These are phyloP conservation scores for Stylonectria norvegica DNA, from an alignment of 2,329 filamentous ascomycete genomes.

Conservation along the genomic window DNA sequence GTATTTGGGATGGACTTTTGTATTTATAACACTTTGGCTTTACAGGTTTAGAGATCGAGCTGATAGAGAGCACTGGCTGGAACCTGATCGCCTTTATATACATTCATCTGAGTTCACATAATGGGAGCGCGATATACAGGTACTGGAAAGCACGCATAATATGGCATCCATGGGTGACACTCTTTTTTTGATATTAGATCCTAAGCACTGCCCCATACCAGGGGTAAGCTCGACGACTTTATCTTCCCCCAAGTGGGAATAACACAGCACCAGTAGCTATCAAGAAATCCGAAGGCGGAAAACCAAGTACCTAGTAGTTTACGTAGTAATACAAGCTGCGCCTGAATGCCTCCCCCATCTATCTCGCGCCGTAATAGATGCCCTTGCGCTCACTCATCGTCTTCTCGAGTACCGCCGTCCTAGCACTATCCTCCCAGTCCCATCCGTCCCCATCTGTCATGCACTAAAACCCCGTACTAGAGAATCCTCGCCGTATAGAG, in stretches of 20 bases:
- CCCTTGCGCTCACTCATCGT: background rate
- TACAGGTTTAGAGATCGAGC: background rate
- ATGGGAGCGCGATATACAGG: background rate
- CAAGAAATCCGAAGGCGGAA: too few relatives aligned
- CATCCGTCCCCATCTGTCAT: background rate
- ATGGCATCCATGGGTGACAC: background rate
- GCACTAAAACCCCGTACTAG: background rate
- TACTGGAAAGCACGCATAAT: background rate
- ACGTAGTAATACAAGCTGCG: background rate
- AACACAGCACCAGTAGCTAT: too few relatives aligned
- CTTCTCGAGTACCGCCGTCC: background rate
- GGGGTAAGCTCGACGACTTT: too few relatives aligned
- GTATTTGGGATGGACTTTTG: background rate
- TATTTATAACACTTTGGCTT: background rate
- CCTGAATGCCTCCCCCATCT: background rate
- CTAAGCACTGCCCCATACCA: too few relatives aligned
- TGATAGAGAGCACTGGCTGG: background rate
- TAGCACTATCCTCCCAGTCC: background rate
- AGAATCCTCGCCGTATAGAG: too few relatives aligned
- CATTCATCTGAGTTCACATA: too few relatives aligned
- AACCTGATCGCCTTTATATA: too few relatives aligned
- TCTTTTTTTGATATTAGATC: background rate
- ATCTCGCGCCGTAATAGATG: background rate
- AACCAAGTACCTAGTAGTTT: conserved; percentile 7
- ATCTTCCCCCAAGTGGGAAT: too few relatives aligned